Base-by-base conservation (phyloP, 805 yeast genomes). In the Schizosaccharomyces japonicus region DNA sequence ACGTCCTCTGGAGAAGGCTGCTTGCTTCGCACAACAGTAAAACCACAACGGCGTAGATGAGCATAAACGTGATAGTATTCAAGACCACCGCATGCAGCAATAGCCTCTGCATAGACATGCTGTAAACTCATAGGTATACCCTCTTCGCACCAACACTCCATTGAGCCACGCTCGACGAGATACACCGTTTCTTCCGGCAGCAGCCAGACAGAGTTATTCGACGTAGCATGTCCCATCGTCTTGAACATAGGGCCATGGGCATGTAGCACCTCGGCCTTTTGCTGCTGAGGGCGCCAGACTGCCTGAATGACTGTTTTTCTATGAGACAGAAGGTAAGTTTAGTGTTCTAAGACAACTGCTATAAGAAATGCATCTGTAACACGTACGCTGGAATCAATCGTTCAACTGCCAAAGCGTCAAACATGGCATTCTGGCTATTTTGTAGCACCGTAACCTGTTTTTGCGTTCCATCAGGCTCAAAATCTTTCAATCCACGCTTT, bases 401-500 rank as follows among this genome's bases (percentile, higher is more conserved):
- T 4, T 60, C 63, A 3, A 58, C 60, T 2, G 50, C 39, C 25
- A 84, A 62, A 0, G 92, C 85, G 2, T 65, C 63, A 56, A 72
- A 82, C 94, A 85, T 84, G 27, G 78, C 75, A 28, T 69, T 61
- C 48, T 80, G 64, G 8, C 87, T 73, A 25, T 65, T 65, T 8
- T 63, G 61, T 3, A 85, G 64, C 15, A 64, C 59, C 3, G 57
- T 50, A 3, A 55, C 58, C 57, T 80, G 90, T 4, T 64, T 57
- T 4, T 56, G 54, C 0, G 84, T 76, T 0, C 81, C 83, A 57
- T 78, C 87, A 0, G 92, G 94, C 50, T 76, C 93, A 53, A 75
- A 80, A 53, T 81, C 94, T 58, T 85, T 85, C 49, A 75, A 84
- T 1, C 94, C 94, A 51, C 87, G 64, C 53, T 75, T 78, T 2